Evolutionary conservation across 2,329 filamentous ascomycete genomes (phyloP).

Genomic region (Colletotrichum incanum): DNA sequence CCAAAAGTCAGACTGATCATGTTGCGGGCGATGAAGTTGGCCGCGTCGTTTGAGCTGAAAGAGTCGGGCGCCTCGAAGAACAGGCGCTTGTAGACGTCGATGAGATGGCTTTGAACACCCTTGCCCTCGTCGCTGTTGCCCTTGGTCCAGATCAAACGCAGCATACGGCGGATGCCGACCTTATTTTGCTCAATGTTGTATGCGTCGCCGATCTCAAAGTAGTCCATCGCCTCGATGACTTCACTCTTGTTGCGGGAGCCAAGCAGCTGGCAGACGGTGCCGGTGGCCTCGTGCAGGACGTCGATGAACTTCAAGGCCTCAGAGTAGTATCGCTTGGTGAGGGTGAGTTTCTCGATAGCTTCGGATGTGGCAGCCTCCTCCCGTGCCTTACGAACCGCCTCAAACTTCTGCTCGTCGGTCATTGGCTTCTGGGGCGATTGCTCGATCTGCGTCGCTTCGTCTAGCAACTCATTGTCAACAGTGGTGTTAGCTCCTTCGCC

Average conservation of each 20-base stretch:
- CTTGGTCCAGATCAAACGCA: constrained; percentile 98
- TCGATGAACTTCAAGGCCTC: constrained; percentile 96
- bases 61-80: constrained; percentile 96
- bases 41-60: constrained; percentile 90
- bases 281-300: constrained; percentile 86
- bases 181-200: constrained; percentile 97
- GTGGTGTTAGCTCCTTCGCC: constrained; percentile 77
- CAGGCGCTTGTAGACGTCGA: constrained; percentile 95
- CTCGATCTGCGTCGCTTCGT: constrained; percentile 89
- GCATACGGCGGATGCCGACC: constrained; percentile 92
- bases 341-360: constrained; percentile 87
- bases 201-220: constrained; percentile 94
- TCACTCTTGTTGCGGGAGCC: constrained; percentile 98
- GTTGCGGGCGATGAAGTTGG: constrained; percentile 96
- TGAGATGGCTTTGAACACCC: constrained; percentile 95
- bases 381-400: constrained; percentile 82
- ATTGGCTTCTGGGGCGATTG: constrained; percentile 73
- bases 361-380: constrained; percentile 92
- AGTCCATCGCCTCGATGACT: constrained; percentile 99
- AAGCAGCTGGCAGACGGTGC: constrained; percentile 86
- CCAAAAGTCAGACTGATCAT: constrained; percentile 99
- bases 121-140: constrained; percentile 99
- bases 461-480: constrained; percentile 84
- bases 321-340: constrained; percentile 92
- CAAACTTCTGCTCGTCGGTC: constrained; percentile 84